Percentiles rank a stretch among this genome's conserved stretches.
These are phyloP conservation scores for Penicillium capsulatum DNA, from an alignment of 2,329 filamentous ascomycete species.

Conservation along the genomic window DNA sequence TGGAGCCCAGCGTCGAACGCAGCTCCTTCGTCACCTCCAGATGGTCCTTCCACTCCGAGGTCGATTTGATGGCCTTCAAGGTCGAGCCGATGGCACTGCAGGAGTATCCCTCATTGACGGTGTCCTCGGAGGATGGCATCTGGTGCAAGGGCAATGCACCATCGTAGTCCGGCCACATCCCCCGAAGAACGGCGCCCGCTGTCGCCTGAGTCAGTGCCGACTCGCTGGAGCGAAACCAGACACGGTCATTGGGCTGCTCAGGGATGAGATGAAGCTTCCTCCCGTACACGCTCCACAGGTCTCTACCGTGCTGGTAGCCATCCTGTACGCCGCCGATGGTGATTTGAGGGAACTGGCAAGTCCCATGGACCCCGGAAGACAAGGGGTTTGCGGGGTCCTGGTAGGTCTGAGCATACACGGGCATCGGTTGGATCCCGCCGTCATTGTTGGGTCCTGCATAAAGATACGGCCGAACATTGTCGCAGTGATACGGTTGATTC, in stretches of 20 bases:
- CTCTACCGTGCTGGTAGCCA: conserved; percentile 37
- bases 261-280: conserved; percentile 33
- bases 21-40: conserved; percentile 29
- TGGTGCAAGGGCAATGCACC: conserved; percentile 37
- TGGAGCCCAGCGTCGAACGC: conserved; percentile 27
- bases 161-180: conserved; percentile 33
- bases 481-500: conserved; percentile 39
- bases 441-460: conserved; percentile 27
- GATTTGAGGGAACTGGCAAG: conserved; percentile 40
- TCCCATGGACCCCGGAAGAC: conserved; percentile 28
- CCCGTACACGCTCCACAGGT: conserved; percentile 34
- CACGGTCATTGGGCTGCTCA: conserved; percentile 21
- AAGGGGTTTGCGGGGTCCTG: conserved; percentile 37
- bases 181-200: conserved; percentile 39
- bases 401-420: conserved; percentile 38
- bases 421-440: conserved; percentile 20
- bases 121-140: conserved; percentile 35
- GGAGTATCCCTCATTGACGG: conserved; percentile 35
- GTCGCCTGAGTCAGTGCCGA: conserved; percentile 36
- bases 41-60: conserved; percentile 35
- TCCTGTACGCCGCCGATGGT: conserved; percentile 39
- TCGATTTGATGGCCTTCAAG: conserved; percentile 27
- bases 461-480: conserved; percentile 36
- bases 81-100: conserved; percentile 26
- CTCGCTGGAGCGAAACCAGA: conserved; percentile 38